Base-by-base conservation (phyloP, 2,329 filamentous ascomycete species). In the Neopestalotiopsis sp. region DNA sequence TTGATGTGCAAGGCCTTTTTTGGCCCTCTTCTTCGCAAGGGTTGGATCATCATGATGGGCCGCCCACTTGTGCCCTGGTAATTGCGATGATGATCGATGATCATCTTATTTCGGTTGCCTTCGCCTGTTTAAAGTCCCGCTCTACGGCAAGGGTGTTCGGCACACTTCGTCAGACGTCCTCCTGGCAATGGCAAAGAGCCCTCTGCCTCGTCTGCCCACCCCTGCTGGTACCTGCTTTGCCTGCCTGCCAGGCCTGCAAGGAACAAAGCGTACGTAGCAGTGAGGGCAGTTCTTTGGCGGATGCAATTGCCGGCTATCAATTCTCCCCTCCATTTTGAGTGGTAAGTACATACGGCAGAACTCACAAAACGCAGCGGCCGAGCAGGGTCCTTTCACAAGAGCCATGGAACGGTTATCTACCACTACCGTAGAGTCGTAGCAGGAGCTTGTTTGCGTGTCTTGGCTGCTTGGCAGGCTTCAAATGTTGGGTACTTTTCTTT, bases 71-170 rank as follows among this genome's bases (percentile, higher is more conserved):
- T n/a, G 45, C 45, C 45, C 20, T n/a, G 45, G 45, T 53, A 53
- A 53, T 53, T 53, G 45, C 20, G 45, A 53, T 53, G n/a, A 53
- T 53, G 45, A 53, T 53, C 45, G 45, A 53, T 53, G 45, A 53
- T 53, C 45, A 53, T 53, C n/a, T 53, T 53, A 24, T 53, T 53
- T 53, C 45, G 45, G 45, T 20, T 53, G 45, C 17, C n/a, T 53
- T 53, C 45, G 45, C 45, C n/a, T 53, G 45, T 4, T 28, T 3
- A n/a, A 7, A n/a, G 45, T 20, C 45, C n/a, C 20, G 6, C 17
- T 20, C 17, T 17, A 7, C 7, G n/a, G 45, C 45, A 17, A n/a
- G 45, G 45, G 45, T 53, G 45, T 38, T 38, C 34, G 34, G 34
- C 34, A 38, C 34, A 38, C 34, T 38, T 38, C 34, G 34, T 38